phyloP scores from a whole-genome alignment of 2,329 filamentous ascomycete genomes.

The Dactylellina leptospora region DNA sequence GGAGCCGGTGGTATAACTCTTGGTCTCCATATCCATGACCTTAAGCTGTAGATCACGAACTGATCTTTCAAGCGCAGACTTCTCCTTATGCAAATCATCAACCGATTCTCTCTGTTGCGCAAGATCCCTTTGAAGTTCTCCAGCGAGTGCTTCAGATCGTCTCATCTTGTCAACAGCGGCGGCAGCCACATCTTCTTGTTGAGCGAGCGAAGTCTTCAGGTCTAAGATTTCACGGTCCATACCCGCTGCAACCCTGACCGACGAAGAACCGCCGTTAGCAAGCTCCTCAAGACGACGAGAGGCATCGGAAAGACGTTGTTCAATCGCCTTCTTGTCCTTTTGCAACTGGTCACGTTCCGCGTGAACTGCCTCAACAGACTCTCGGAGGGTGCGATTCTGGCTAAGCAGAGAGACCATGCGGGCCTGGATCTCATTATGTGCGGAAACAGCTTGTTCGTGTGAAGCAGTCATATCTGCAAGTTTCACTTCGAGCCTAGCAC shows the following conservation, averaged over 20 bases:
- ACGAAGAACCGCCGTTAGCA: constrained; percentile 82
- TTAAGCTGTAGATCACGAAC: constrained; percentile 89
- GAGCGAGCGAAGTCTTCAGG: constrained; percentile 84
- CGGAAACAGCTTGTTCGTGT: constrained; percentile 90
- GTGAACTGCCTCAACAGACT: constrained; percentile 83
- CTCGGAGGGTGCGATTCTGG: constrained; percentile 84
- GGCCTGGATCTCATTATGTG: constrained; percentile 92
- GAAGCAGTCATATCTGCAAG: constrained; percentile 87
- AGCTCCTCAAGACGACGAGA: constrained; percentile 89
- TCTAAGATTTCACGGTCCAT: constrained; percentile 90
- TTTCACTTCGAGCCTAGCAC: constrained; percentile 87
- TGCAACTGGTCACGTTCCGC: constrained; percentile 84
- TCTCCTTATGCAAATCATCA: constrained; percentile 85
- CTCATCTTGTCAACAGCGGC: constrained; percentile 98
- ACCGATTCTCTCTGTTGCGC: constrained; percentile 82
- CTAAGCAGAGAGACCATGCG: constrained; percentile 90
- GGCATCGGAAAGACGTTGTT: constrained; percentile 84
- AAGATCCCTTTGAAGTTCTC: constrained; percentile 93
- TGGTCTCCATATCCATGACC: constrained; percentile 93
- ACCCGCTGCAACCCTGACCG: constrained; percentile 85
- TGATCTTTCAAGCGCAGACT: constrained; percentile 85
- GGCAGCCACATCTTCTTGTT: constrained; percentile 89
- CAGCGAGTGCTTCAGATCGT: constrained; percentile 83
- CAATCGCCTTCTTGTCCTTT: constrained; percentile 89
- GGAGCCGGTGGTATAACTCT: constrained; percentile 92